Evolutionary conservation across 23 red algal species (phyloP), one percentile per base, ranked within the genome.

Genomic region (Gracilaria gracilis): DNA sequence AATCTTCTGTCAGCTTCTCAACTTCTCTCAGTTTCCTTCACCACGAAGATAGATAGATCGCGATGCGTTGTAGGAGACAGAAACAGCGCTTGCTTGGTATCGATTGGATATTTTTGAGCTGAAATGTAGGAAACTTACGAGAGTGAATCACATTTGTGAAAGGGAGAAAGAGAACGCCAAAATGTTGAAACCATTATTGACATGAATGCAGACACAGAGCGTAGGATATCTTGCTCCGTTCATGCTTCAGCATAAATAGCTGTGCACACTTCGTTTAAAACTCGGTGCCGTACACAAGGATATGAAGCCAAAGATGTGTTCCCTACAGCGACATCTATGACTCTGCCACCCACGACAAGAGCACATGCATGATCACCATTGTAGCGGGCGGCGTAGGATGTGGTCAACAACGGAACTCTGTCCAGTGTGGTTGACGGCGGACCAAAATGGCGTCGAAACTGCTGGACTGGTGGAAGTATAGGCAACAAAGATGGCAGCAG

Each of bases 221-320:
- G 44, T 48, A 12, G 51, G 9, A 55, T 19, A 19, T 55, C 16
- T 19, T 55, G 16, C 16, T 55, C 51, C 44, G 17, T 58, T 62
- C 27, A 62, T 5, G 27, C 4, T 8, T 73, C 67, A 7, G 67
- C 67, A 16, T 40, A 44, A 44, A 73, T 37, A 44, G 67, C 67
- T 40, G 35, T 40, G 35, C 67, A 73, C 1, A 73, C 38, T 23
- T 73, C 28, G 34, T 73, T 44, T 8, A 73, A 73, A 44, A 24
- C 67, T 40, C 34, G 2, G 67, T 16, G 67, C 5, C 67, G 33
- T 44, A 73, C 16, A 73, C 67, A 73, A 3, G 67, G 38, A 24
- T 73, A 73, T n/a, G 20, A 20, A 8, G 67, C 67, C 35, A 73
- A 73, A 16, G 42, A 44, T n/a, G 17, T 73, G 67, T 73, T 73